These are phyloP conservation scores for Dendrostoma leiphaemia DNA, from an alignment of 2,329 filamentous ascomycete genomes.

Conservation along the genomic window DNA sequence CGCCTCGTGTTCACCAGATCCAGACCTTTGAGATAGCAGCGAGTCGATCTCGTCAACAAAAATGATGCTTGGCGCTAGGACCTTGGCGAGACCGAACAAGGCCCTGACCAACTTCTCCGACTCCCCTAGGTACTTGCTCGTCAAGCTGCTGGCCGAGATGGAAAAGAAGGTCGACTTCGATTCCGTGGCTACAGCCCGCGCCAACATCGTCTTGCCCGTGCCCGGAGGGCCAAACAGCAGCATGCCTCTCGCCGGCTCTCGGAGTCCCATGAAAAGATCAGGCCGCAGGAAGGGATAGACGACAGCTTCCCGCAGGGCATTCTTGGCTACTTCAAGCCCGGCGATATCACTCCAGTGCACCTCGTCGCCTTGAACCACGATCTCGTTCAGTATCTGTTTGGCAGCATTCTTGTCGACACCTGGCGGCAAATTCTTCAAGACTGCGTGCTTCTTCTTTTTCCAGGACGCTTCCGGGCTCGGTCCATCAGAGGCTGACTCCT, in stretches of 20 bases:
- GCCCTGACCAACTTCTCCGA: constrained; percentile 95
- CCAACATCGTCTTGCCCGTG: constrained; percentile 99
- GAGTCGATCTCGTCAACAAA: constrained; percentile 99
- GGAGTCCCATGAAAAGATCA: constrained; percentile 91
- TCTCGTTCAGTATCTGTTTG: constrained; percentile 92
- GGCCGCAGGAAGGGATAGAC: constrained; percentile 96
- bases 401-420: constrained; percentile 82
- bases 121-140: constrained; percentile 93
- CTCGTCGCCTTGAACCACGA: constrained; percentile 90
- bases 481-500: constrained; percentile 40
- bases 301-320: constrained; percentile 88
- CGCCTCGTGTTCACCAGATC: constrained; percentile 86
- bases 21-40: constrained; percentile 78
- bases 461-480: constrained; percentile 47
- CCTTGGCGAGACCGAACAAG: constrained; percentile 84
- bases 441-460: constrained; percentile 59
- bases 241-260: constrained; percentile 93
- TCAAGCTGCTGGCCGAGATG: constrained; percentile 90
- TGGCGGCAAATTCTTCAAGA: constrained; percentile 76
- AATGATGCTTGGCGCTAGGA: constrained; percentile 89
- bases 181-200: constrained; percentile 90
- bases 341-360: constrained; percentile 95
- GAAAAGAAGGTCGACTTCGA: constrained; percentile 95
- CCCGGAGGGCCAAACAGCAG: constrained; percentile 93
- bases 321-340: constrained; percentile 86